phyloP scores from a whole-genome alignment of 306 rosid species.

The Vigna hirtella region DNA sequence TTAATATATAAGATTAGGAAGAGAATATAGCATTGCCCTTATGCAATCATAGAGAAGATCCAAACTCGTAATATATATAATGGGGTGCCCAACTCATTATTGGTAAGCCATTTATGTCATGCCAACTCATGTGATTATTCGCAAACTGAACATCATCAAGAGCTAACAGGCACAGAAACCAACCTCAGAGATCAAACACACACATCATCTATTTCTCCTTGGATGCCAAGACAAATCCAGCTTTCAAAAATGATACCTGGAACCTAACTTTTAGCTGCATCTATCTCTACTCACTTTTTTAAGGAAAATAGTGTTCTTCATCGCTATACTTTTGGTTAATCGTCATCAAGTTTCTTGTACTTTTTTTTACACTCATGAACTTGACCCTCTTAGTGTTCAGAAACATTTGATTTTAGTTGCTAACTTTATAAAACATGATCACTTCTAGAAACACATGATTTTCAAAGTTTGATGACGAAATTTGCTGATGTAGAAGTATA shows the following conservation, averaged over 20 bases:
- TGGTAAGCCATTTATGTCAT: neutral
- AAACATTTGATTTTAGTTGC: too few relatives aligned
- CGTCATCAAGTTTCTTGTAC: too few relatives aligned
- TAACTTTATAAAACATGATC: too few relatives aligned
- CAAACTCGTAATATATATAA: neutral
- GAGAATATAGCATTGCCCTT: neutral
- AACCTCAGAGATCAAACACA: neutral
- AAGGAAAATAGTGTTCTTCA: neutral
- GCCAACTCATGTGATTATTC: constrained; percentile 30
- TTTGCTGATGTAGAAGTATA: too few relatives aligned
- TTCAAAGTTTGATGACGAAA: too few relatives aligned
- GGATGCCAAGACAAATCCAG: neutral
- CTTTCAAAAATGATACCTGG: neutral
- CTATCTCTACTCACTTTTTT: neutral
- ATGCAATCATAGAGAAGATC: neutral
- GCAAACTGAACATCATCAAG: constrained; percentile 15
- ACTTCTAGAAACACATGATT: too few relatives aligned
- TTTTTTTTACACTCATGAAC: too few relatives aligned
- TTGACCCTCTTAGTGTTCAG: too few relatives aligned
- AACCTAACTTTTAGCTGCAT: constrained; percentile 1
- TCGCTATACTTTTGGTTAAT: too few relatives aligned
- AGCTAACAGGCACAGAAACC: neutral
- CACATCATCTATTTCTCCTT: neutral
- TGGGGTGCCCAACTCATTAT: neutral
- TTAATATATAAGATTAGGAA: neutral